phyloP scores from a whole-genome alignment of 202 grass and related monocot species.

The Digitaria exilis region DNA sequence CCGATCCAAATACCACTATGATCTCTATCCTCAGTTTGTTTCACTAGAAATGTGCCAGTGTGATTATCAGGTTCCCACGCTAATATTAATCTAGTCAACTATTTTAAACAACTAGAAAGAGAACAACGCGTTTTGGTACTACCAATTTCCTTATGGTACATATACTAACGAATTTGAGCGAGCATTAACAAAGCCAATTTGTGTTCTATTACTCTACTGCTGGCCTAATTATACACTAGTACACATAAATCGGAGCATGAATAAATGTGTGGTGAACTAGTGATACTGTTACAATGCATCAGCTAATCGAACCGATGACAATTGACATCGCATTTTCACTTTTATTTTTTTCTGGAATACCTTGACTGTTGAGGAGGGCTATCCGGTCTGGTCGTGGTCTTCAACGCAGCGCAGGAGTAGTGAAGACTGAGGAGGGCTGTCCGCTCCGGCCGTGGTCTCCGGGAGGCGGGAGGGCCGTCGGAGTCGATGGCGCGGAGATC shows the following conservation, averaged over 20 bases:
- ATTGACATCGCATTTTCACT: neutral
- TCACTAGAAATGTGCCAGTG: neutral
- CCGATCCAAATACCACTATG: slow-evolving; percentile 38
- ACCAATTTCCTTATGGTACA: neutral
- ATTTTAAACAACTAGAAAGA: too few species aligned
- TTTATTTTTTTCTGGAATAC: neutral
- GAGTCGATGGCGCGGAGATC: neutral
- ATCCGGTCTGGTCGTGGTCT: neutral
- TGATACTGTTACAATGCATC: neutral
- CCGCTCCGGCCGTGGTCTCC: too few species aligned
- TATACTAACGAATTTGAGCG: neutral
- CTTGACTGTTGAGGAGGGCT: neutral
- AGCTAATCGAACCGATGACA: neutral
- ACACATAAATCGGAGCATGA: neutral
- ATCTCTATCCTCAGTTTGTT: neutral
- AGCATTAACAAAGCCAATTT: neutral
- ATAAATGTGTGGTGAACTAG: neutral
- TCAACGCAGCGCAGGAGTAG: neutral
- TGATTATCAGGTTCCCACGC: neutral
- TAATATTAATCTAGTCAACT: neutral
- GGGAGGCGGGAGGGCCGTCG: too few species aligned
- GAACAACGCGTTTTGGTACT: neutral
- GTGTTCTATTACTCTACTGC: neutral
- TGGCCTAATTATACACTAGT: neutral
- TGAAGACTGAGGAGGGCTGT: too few species aligned